phyloP scores from a whole-genome alignment of 1,284 basidiomycete species.

The Marasmius fiardii region DNA sequence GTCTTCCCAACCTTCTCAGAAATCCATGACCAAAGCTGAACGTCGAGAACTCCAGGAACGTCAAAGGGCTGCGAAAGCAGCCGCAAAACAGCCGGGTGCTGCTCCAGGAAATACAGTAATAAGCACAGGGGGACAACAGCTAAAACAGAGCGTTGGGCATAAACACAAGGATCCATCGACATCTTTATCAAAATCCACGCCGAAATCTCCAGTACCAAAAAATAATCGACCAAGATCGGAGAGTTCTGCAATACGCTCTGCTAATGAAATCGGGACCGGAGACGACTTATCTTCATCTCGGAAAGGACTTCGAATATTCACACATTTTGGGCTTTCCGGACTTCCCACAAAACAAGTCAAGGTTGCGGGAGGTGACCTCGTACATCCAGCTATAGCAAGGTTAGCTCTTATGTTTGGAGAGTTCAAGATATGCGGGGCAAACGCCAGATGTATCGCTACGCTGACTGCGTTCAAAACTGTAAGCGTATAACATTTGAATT shows the following conservation, averaged over 20 bases:
- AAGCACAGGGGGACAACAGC: conserved; percentile 5
- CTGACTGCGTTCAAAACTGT: conserved; percentile 83
- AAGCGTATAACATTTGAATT: conserved; percentile 22
- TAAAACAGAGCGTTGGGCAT: conserved; percentile 27
- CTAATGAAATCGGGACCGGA: conserved; percentile 28
- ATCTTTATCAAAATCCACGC: conserved; percentile 11
- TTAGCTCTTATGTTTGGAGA: too few species aligned
- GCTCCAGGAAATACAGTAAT: conserved; percentile 17
- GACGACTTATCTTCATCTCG: conserved; percentile 19
- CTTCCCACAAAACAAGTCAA: conserved; percentile 38
- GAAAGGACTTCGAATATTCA: conserved; percentile 69
- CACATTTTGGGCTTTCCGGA: conserved; percentile 78
- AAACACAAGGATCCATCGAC: conserved; percentile 29
- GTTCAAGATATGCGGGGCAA: conserved; percentile 50
- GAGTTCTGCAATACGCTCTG: not conserved
- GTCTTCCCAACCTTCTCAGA: conserved; percentile 47
- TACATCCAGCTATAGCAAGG: conserved; percentile 82
- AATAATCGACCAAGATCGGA: conserved; percentile 1
- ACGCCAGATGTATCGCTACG: conserved; percentile 87
- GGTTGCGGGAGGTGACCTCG: conserved; percentile 63
- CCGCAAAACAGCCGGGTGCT: conserved; percentile 30
- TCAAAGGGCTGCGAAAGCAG: conserved; percentile 72
- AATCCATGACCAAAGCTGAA: conserved; percentile 76
- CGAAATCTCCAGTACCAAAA: conserved; percentile 17
- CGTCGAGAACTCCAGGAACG: conserved; percentile 75